Evolutionary conservation across 306 rosid species (phyloP), one percentile per base, ranked within the genome.

Genomic region (Sechiopsis laciniata): DNA sequence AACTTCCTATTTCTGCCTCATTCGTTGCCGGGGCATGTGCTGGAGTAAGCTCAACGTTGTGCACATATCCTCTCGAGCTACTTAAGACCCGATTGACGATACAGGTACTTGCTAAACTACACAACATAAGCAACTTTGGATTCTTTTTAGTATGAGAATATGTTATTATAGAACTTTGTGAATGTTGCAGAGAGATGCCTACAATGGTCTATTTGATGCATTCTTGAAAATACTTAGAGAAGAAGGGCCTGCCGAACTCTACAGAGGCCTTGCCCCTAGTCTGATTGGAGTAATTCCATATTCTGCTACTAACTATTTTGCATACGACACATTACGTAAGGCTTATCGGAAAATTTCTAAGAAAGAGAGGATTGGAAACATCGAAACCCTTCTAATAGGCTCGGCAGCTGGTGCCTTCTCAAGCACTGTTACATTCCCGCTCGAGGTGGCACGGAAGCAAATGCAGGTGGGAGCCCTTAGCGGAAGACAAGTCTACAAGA

Each of bases 391-490:
- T 19, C 53, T 91, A 11, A 86, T 89, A 1, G 97, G 93, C 52
- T 91, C 96, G 37, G 87, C 94, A 21, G 87, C 95, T 48, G 90
- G 90, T 70, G 89, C 88, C 22, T 17, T 90, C 73, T 90, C 96
- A 35, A 83, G 97, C 22, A 72, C 62, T n/a, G 89, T 91, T 32
- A 91, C 97, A 32, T 91, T 86, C 81, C 96, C 97, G 9, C 84
- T 89, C 4, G 97, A 91, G 82, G 87, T 89, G 42, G 96, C 94
- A 55, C 85, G 97, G 40, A 88, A 87, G 88, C 91, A 88, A 37
- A 89, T 91, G 91, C 97, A 91, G 77, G 91, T 85, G 4, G 95
- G 95, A n/a, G 87, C 91, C 51, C 51, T 88, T 6, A 83, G 80
- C 63, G 97, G 96, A 74, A 84, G 87, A 74, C 90, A 87, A 21